Evolutionary conservation across 176 grass and related monocot species (phyloP).

Genomic region (Musa troglodytarum): DNA sequence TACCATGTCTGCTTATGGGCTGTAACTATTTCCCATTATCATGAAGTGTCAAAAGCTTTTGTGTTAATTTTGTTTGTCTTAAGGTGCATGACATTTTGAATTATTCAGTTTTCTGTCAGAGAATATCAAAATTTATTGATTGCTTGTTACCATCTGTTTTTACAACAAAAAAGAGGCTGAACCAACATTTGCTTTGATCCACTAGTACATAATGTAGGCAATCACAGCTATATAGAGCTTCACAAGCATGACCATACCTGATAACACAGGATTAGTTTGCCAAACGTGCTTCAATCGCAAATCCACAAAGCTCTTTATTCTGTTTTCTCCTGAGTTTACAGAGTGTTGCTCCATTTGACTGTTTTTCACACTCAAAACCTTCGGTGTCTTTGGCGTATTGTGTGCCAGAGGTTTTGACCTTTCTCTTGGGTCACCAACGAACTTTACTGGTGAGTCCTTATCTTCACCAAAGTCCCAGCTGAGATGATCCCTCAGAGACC

Average conservation of each 20-base stretch:
- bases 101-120: neutral
- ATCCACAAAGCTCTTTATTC: slow-evolving; percentile 38
- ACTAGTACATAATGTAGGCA: neutral
- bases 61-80: too few species aligned
- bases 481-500: slow-evolving; percentile 68
- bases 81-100: too few species aligned
- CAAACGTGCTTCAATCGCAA: slow-evolving; percentile 23
- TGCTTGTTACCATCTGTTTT: neutral
- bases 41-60: too few species aligned
- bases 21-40: too few species aligned
- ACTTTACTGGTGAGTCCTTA: slow-evolving; percentile 31
- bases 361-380: slow-evolving; percentile 31
- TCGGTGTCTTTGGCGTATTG: slow-evolving; percentile 2
- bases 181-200: neutral
- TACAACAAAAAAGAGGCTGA: neutral
- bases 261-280: slow-evolving; percentile 37
- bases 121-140: neutral
- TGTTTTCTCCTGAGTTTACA: slow-evolving; percentile 28
- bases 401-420: slow-evolving; percentile 44
- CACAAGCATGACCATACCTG: slow-evolving; percentile 27
- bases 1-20: too few species aligned
- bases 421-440: slow-evolving; percentile 29
- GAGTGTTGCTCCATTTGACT: slow-evolving; percentile 3
- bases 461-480: slow-evolving; percentile 34
- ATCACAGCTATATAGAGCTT: neutral